Conservation (phyloP, 2,329 filamentous ascomycete species). For the Alternaria panax region DNA sequence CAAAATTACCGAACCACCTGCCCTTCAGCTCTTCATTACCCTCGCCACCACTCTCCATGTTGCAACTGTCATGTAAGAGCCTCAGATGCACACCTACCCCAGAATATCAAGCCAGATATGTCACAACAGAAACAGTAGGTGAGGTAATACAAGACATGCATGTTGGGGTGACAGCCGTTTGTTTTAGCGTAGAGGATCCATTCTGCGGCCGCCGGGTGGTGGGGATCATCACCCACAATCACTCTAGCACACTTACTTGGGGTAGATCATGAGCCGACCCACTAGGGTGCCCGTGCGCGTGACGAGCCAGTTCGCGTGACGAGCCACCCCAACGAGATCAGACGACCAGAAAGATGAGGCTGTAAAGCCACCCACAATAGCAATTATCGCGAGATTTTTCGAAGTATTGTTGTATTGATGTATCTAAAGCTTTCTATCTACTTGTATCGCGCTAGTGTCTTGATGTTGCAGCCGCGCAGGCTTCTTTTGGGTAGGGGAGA, state of each 20-base stretch:
- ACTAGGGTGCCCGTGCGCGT: no score
- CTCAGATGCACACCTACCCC: slow-evolving; percentile 17
- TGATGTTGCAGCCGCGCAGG: no score
- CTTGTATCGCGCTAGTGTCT: no score
- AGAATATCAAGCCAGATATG: slow-evolving; percentile 11
- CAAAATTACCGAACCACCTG: slow-evolving; percentile 8
- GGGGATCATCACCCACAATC: slow-evolving; percentile 14
- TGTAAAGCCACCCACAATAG: no score
- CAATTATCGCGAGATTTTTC: no score
- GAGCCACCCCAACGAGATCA: no score
- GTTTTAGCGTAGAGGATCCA: slow-evolving; percentile 36
- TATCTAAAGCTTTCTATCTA: no score
- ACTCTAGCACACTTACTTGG: slow-evolving; percentile 1
- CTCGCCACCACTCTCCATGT: neutral
- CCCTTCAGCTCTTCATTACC: neutral
- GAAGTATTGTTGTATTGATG: no score
- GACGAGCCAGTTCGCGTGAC: no score
- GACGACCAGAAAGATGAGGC: no score
- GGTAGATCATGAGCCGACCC: slow-evolving; percentile 12
- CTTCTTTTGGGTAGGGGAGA: no score
- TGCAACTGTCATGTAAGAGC: slow-evolving; percentile 9
- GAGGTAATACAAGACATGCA: slow-evolving; percentile 38
- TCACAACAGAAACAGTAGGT: slow-evolving; percentile 20
- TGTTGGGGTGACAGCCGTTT: slow-evolving; percentile 45
- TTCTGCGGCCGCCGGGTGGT: slow-evolving; percentile 30